phyloP scores from a whole-genome alignment of 306 rosid species.

The Vachellia collinsii region DNA sequence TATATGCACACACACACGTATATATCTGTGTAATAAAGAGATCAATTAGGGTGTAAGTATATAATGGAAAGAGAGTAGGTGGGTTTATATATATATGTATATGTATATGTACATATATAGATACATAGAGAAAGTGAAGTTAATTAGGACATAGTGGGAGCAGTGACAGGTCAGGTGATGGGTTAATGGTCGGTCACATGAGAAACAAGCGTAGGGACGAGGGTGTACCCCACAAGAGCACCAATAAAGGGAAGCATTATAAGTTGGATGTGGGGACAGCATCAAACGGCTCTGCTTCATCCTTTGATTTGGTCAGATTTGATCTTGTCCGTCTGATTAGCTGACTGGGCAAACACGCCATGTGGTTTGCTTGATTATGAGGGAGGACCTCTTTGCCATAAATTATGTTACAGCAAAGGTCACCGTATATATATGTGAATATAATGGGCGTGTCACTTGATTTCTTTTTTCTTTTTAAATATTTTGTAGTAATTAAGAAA shows the following conservation, averaged over 20 bases:
- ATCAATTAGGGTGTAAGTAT: background rate
- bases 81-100: constrained; percentile 9
- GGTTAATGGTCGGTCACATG: constrained; percentile 80
- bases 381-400: constrained; percentile 39
- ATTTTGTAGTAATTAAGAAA: background rate
- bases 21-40: background rate
- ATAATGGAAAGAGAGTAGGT: background rate
- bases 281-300: constrained; percentile 50
- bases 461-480: too few species aligned
- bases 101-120: background rate
- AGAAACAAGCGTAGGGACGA: constrained; percentile 82
- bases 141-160: constrained; percentile 48
- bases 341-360: constrained; percentile 56
- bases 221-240: constrained; percentile 38
- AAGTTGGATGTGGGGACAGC: constrained; percentile 62
- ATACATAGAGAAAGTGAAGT: background rate
- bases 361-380: constrained; percentile 57
- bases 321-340: constrained; percentile 56
- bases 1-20: background rate
- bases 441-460: too few species aligned
- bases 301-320: constrained; percentile 43
- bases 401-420: constrained; percentile 24
- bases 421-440: background rate
- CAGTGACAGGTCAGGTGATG: constrained; percentile 74
- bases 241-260: constrained; percentile 59